phyloP scores from a whole-genome alignment of 2,329 filamentous ascomycete species.

The Lecanosticta acicola region DNA sequence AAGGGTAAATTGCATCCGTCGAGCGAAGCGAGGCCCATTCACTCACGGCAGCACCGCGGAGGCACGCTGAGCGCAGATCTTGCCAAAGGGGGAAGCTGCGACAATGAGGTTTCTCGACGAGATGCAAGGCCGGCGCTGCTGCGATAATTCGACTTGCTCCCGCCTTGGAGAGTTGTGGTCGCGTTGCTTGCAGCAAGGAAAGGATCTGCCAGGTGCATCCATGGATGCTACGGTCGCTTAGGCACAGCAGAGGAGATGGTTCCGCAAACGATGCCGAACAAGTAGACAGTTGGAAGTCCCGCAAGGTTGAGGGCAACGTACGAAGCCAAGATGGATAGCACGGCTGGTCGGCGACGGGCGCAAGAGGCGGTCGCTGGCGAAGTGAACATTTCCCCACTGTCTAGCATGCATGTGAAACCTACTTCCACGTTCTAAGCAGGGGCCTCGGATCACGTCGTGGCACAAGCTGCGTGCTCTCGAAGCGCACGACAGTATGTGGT shows the following conservation, averaged over 20 bases:
- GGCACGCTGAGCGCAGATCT: too few relatives aligned
- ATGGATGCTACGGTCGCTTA: background rate
- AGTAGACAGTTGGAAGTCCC: background rate
- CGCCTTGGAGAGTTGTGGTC: background rate
- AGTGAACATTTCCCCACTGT: background rate
- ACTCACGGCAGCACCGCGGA: too few relatives aligned
- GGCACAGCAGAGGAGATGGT: background rate
- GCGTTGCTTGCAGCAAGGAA: background rate
- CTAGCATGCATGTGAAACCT: background rate
- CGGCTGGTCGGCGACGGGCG: too few relatives aligned
- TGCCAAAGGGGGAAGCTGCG: too few relatives aligned
- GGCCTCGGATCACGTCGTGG: background rate
- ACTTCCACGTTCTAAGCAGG: background rate
- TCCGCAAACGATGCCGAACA: background rate
- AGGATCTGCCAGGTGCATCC: background rate
- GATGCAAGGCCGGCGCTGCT: too few relatives aligned
- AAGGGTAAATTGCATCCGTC: too few relatives aligned
- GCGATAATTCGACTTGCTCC: too few relatives aligned
- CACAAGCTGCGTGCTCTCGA: background rate
- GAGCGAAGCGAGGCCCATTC: too few relatives aligned
- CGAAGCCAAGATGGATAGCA: background rate
- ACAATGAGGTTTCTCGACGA: too few relatives aligned
- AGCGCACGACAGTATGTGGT: background rate
- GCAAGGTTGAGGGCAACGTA: background rate
- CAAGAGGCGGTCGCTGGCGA: background rate